These are phyloP conservation scores for Apophysomyces trapeziformis DNA, from an alignment of 371 early-diverging fungal species.

Conservation along the genomic window DNA sequence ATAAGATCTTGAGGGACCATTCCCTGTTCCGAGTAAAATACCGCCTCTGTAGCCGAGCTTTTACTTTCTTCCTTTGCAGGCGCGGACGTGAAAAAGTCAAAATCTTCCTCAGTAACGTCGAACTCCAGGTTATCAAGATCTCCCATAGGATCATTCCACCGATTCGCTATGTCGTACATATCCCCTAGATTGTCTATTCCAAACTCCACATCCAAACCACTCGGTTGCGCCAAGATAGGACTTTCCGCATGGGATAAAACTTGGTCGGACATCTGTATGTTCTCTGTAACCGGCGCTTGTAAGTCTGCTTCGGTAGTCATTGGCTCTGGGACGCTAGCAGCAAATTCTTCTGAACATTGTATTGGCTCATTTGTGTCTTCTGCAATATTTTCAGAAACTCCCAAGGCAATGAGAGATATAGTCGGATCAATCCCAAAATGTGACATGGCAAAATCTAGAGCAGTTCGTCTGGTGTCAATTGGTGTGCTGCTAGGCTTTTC, in stretches of 20 bases:
- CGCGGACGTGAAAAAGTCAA: conserved; percentile 37
- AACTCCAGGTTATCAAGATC: conserved; percentile 47
- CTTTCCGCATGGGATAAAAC: background rate
- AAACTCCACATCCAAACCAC: background rate
- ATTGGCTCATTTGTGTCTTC: background rate
- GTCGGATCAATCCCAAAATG: conserved; percentile 6
- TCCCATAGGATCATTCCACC: conserved; percentile 33
- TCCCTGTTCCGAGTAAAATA: background rate
- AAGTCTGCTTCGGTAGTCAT: background rate
- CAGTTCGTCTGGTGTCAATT: background rate
- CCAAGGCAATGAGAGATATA: background rate
- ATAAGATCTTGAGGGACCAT: background rate
- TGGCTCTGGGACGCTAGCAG: background rate
- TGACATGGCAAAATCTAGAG: background rate
- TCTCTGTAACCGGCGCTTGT: background rate
- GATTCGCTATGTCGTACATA: background rate
- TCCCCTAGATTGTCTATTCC: background rate
- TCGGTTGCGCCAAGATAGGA: background rate
- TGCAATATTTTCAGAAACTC: background rate
- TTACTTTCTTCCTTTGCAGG: background rate
- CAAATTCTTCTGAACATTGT: background rate
- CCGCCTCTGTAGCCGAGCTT: background rate
- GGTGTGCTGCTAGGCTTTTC: background rate
- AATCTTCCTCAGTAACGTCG: conserved; percentile 55
- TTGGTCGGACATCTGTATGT: too few species aligned